Evolutionary conservation across 805 yeast genomes (phyloP), one percentile per base, ranked within the genome.

Genomic region (Nakazawaea pomicola): DNA sequence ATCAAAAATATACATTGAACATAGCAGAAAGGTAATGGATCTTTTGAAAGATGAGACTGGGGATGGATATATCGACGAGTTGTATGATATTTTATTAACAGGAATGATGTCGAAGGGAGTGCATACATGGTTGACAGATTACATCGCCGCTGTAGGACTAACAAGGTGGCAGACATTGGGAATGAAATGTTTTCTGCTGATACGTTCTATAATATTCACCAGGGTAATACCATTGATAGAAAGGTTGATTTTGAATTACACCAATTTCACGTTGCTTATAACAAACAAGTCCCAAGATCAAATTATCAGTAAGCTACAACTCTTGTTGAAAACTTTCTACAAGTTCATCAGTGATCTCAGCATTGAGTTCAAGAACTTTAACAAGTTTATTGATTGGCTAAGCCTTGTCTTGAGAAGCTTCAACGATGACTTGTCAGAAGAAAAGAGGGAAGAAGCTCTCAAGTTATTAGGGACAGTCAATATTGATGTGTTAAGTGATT

Each of bases 141-240:
- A 78, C 36, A 61, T 83, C 25, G 89, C 86, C 0, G 88, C 81
- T 46, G 63, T 83, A 46, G 85, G 85, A 21, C 55, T 75, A 15
- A 75, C 72, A 46, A 65, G 75, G 48, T 74, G 87, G 74, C 59
- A 61, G 2, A 70, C 67, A 39, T 38, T 70, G 14, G 81, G 83
- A 0, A 68, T 66, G 27, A 57, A 66, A 1, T 63, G 72, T 11
- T 80, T 73, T 51, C 82, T 79, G 32, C 61, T 61, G 33, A 58
- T 72, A 0, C 60, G 78, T 40, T 71, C 75, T 41, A 56, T 64
- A 0, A 48, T 76, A 1, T 72, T 74, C 41, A 64, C 74, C 31
- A 70, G 72, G 29, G 44, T 80, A 16, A 62, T 80, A 6, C 78
- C 83, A 3, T 67, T 79, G 0, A 54, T 72, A 18, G 88, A 83